Evolutionary conservation across 208 protist species (phyloP).

Genomic region (Acanthamoeba polyphaga): DNA sequence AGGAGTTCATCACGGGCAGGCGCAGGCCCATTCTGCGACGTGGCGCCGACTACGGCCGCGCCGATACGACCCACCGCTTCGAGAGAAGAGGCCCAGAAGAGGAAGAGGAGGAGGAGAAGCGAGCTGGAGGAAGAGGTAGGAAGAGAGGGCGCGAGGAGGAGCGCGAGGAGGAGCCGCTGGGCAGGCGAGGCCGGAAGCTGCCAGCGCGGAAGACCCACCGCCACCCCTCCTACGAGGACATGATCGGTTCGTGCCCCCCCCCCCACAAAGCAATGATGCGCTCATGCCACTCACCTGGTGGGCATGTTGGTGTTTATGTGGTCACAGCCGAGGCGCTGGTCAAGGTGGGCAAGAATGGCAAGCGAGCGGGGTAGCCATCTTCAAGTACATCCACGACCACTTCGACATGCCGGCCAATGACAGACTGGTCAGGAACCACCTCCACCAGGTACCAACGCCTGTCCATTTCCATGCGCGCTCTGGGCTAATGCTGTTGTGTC

Average conservation of each 20-base stretch:
- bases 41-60: not conserved
- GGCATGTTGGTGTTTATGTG: not conserved
- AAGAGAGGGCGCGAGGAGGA: not conserved
- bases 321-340: slow-evolving; percentile 41
- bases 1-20: slow-evolving; percentile 26
- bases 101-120: slow-evolving; percentile 2
- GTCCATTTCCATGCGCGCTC: too few relatives aligned
- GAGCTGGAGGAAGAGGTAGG: not conserved
- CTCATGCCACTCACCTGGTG: too few relatives aligned
- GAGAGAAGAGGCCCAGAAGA: not conserved
- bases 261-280: too few relatives aligned
- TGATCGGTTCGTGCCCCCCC: slow-evolving; percentile 12
- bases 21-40: not conserved
- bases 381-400: slow-evolving; percentile 65
- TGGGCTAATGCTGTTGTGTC: not conserved
- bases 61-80: not conserved
- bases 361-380: slow-evolving; percentile 54
- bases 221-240: slow-evolving; percentile 49
- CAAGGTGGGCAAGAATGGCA: slow-evolving; percentile 58
- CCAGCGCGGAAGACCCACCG: not conserved
- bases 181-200: not conserved
- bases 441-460: not conserved
- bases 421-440: slow-evolving; percentile 42
- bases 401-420: slow-evolving; percentile 62
- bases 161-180: not conserved